Conservation (phyloP, 1,284 basidiomycete species). For the Cryptococcus hybrid region DNA sequence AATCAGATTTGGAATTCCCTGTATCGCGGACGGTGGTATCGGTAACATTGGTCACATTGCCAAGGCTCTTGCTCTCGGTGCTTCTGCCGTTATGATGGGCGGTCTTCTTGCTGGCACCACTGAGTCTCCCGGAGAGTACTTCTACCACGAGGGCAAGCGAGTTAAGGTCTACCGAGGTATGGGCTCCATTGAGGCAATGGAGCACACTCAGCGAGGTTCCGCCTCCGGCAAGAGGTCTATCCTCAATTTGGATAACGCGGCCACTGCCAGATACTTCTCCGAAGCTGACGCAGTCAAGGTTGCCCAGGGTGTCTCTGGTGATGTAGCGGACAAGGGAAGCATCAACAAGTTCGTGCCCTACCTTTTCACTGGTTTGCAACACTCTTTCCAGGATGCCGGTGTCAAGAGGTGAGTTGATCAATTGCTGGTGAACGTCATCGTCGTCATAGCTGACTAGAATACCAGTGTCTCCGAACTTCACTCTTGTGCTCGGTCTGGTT, state of each 20-base stretch:
- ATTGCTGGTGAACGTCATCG: background rate
- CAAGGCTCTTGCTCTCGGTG: conserved; percentile 92
- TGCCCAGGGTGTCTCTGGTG: conserved; percentile 94
- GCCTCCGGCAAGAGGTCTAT: conserved; percentile 55
- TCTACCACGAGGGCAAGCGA: conserved; percentile 97
- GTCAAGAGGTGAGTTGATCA: conserved; percentile 59
- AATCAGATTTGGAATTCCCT: conserved; percentile 80
- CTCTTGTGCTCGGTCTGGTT: conserved; percentile 62
- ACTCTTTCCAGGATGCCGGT: conserved; percentile 94
- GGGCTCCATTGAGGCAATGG: conserved; percentile 97
- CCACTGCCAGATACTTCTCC: conserved; percentile 95
- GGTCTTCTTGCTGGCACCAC: conserved; percentile 93
- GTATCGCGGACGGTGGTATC: conserved; percentile 98
- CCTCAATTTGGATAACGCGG: conserved; percentile 78
- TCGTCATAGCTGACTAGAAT: background rate
- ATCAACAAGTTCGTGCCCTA: conserved; percentile 91
- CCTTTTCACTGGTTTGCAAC: conserved; percentile 87
- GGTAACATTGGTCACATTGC: conserved; percentile 96
- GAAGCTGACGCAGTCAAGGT: conserved; percentile 95
- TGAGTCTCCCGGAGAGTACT: conserved; percentile 98
- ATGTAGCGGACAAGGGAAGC: conserved; percentile 96
- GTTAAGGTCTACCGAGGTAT: conserved; percentile 99
- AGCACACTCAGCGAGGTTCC: conserved; percentile 61
- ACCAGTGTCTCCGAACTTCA: conserved; percentile 56
- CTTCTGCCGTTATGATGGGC: conserved; percentile 98